These are phyloP conservation scores for Chlamydomonas sp. DNA, from an alignment of 139 green algal species.

Conservation along the genomic window DNA sequence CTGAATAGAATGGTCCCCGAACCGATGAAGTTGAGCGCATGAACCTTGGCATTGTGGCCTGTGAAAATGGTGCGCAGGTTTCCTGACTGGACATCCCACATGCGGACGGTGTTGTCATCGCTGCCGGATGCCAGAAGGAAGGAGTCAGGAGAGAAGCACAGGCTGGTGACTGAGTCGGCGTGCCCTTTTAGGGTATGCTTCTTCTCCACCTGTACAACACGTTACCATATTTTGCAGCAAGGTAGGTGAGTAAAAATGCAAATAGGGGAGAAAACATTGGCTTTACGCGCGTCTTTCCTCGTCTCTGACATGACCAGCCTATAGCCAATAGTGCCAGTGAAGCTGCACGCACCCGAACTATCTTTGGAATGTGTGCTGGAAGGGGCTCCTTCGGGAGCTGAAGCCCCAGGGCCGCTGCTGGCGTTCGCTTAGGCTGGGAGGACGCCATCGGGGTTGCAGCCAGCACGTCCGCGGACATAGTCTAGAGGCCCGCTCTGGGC, in stretches of 20 bases:
- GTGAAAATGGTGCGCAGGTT: conserved; percentile 56
- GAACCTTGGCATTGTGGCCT: conserved; percentile 48
- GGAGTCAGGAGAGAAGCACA: conserved; percentile 53
- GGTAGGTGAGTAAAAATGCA: background rate
- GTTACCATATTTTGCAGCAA: background rate
- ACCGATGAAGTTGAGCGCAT: conserved; percentile 49
- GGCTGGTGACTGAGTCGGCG: conserved; percentile 37
- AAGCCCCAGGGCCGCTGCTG: conserved; percentile 11
- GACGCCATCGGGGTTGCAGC: background rate
- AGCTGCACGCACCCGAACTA: conserved; percentile 21
- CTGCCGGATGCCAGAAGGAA: conserved; percentile 45
- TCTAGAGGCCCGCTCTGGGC: background rate
- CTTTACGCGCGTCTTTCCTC: background rate
- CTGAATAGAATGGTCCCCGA: conserved; percentile 59
- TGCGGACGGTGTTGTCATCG: conserved; percentile 56
- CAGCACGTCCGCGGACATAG: conserved; percentile 5
- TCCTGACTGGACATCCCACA: conserved; percentile 49
- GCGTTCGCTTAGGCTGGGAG: background rate
- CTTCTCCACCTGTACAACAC: conserved; percentile 26
- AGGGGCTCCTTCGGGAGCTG: conserved; percentile 27
- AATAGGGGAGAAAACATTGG: background rate
- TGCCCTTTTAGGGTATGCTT: conserved; percentile 58
- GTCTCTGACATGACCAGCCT: background rate
- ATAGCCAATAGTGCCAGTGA: background rate
- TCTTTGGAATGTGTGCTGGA: conserved; percentile 33